Conservation (phyloP, 2,329 filamentous ascomycete species). For the Xylaria sp. region DNA sequence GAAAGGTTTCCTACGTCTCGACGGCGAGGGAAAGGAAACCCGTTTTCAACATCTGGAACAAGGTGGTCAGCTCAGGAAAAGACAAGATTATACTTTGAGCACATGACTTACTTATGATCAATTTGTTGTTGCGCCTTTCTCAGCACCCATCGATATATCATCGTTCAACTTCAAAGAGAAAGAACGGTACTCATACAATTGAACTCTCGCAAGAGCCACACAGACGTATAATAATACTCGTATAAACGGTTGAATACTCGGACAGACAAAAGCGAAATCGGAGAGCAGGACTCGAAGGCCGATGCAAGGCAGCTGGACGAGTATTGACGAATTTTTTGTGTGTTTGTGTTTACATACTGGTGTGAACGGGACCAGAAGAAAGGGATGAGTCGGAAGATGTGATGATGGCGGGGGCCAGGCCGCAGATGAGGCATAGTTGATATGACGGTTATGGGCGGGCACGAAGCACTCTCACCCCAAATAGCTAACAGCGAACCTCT, state of each 20-base stretch:
- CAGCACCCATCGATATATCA: not conserved
- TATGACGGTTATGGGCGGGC: slow-evolving; percentile 13
- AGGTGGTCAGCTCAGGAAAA: not conserved
- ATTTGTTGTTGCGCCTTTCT: not conserved
- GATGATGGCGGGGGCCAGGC: not conserved
- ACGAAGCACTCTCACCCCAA: slow-evolving; percentile 21
- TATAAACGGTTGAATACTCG: not conserved
- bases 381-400: slow-evolving; percentile 13
- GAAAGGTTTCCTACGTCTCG: not conserved
- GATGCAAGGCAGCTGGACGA: slow-evolving; percentile 23
- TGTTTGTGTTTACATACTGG: slow-evolving; percentile 20
- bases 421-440: slow-evolving; percentile 27
- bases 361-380: slow-evolving; percentile 27
- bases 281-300: slow-evolving; percentile 24
- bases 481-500: not conserved
- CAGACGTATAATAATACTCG: not conserved
- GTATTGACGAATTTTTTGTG: slow-evolving; percentile 14
- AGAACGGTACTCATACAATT: not conserved
- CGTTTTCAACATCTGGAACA: not conserved
- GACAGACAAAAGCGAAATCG: slow-evolving; percentile 11
- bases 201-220: not conserved
- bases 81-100: not conserved
- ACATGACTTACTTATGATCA: not conserved
- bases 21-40: not conserved
- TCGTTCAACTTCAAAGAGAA: not conserved